phyloP scores from a whole-genome alignment of 208 protist genomes.

The Entamoeba moshkovskii region DNA sequence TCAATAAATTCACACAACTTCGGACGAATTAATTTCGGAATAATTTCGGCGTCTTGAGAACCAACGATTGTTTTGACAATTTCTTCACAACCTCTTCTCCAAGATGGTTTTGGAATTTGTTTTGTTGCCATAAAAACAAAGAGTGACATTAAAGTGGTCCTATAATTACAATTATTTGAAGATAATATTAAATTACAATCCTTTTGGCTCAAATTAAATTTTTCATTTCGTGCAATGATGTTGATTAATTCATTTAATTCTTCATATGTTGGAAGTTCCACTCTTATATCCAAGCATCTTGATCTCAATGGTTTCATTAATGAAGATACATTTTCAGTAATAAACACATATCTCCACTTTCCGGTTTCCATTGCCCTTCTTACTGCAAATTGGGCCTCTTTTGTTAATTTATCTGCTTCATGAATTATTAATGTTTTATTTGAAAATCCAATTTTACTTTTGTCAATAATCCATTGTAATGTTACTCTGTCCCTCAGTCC shows the following conservation, averaged over 20 bases:
- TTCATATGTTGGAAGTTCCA: neutral
- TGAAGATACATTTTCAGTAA: neutral
- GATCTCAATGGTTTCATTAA: neutral
- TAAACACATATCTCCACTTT: neutral
- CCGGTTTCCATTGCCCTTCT: neutral
- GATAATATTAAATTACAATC: neutral
- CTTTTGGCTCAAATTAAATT: neutral
- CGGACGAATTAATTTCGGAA: neutral
- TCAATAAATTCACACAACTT: neutral
- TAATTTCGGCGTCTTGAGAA: neutral
- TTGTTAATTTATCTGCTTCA: neutral
- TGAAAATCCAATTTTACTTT: neutral
- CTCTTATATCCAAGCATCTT: neutral
- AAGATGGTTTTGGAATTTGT: neutral
- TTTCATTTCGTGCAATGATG: neutral
- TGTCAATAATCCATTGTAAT: neutral
- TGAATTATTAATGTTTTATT: neutral
- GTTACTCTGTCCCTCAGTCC: neutral
- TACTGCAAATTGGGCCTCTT: neutral
- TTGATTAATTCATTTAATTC: neutral
- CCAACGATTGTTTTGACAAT: neutral
- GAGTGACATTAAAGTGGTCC: neutral
- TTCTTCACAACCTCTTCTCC: neutral
- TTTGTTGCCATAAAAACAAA: neutral
- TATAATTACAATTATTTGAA: neutral